Evolutionary conservation across 306 rosid species (phyloP).

Genomic region (Vigna trinervia): DNA sequence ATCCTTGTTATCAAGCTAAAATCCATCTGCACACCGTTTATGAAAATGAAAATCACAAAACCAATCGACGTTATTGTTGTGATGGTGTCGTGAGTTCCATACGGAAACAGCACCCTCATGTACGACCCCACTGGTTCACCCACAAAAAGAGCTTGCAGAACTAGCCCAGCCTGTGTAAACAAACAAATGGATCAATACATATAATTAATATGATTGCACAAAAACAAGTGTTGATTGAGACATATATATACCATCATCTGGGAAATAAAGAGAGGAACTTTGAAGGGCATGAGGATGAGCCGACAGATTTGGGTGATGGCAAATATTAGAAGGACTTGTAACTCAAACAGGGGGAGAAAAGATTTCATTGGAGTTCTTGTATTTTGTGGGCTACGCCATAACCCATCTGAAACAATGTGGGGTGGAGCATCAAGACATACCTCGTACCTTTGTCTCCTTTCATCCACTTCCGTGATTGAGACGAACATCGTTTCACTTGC

Average conservation of each 20-base stretch:
- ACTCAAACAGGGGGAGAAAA: slow-evolving; percentile 52
- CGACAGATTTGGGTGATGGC: slow-evolving; percentile 37
- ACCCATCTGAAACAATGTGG: slow-evolving; percentile 49
- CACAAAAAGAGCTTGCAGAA: slow-evolving; percentile 45
- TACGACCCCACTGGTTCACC: neutral
- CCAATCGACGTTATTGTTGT: slow-evolving; percentile 51
- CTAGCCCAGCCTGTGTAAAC: slow-evolving; percentile 52
- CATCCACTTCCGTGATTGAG: neutral
- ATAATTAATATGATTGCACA: no score
- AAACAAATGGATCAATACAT: no score
- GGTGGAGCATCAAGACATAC: slow-evolving; percentile 48
- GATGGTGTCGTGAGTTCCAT: slow-evolving; percentile 51
- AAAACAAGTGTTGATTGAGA: no score
- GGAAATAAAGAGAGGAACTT: slow-evolving; percentile 55
- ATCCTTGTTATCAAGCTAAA: slow-evolving; percentile 49
- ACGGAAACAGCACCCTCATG: slow-evolving; percentile 39
- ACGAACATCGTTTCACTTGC: neutral
- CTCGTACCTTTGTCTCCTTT: neutral
- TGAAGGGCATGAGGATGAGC: slow-evolving; percentile 51
- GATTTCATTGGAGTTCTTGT: slow-evolving; percentile 46
- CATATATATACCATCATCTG: slow-evolving; percentile 70
- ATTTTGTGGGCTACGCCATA: slow-evolving; percentile 26
- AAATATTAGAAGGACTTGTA: slow-evolving; percentile 58
- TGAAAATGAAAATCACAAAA: slow-evolving; percentile 49
- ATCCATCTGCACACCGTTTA: slow-evolving; percentile 68